Evolutionary conservation across 208 protist species (phyloP), one percentile per base, ranked within the genome.

Genomic region (Naegleria fowleri): DNA sequence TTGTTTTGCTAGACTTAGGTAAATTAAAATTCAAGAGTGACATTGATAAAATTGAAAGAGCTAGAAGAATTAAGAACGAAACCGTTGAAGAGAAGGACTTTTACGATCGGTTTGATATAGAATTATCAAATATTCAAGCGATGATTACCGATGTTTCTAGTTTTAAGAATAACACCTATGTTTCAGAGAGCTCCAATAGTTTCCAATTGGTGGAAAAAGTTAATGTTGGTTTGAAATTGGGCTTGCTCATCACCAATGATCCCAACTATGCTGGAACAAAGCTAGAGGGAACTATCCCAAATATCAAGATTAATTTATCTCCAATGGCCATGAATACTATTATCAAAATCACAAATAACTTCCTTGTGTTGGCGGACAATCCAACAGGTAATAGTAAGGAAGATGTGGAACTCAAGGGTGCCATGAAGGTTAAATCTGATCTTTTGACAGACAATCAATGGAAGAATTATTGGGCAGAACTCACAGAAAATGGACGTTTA

Each of bases 1-100:
- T 89, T 41, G 22, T 89, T 29, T 13, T 89, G 9, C 33, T 89
- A 22, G 86, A 89, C 25, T 67, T 89, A n/a, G 86, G 86, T 67
- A 59, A 67, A 40, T 40, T 89, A 0, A 16, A 67, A 29, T 33
- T 89, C 48, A 52, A 67, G n/a, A 67, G 48, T 41, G 86, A 89
- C 39, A 67, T 89, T 39, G 48, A 89, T 67, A 89, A 67, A 11
- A 40, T 67, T 25, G 43, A 55, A 41, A 33, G 86, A 89, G 13
- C 5, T 29, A 89, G 51, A 40, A 55, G 86, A 67, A 89, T 89
- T 67, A 58, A 67, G 5, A 41, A 67, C 7, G 13, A 89, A 67
- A 67, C 25, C 11, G 33, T 67, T 41, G 48, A 38, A 67, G 86
- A 89, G 25, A 67, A 67, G 15, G 86, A 89, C 39, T 89, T 41